Base-by-base conservation (phyloP, 108 stramenopile genomes). In the Licmophora abbreviata region DNA sequence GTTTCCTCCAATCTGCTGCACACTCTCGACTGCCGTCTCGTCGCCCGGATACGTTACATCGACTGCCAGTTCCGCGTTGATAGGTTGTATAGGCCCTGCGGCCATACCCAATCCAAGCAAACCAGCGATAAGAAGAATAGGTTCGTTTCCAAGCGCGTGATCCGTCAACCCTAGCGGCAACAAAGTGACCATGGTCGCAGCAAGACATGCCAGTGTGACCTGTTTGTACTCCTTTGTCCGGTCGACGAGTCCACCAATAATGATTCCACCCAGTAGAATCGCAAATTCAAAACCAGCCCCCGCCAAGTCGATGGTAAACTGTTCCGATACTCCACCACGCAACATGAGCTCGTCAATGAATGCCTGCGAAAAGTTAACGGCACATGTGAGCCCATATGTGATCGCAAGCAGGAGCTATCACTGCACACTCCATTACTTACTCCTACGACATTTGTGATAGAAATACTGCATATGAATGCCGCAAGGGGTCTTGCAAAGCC, bases 281-380 rank as follows among this genome's bases (percentile, higher is more conserved):
- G 87, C 87, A 28, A 78, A 43, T 53, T 93, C 87, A 66, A 93
- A 93, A n/a, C 84, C 91, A 3, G 86, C 91, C 46, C 91, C 91
- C 21, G 91, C 86, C 53, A 85, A 69, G 60, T 83, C 85, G 27
- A 92, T 63, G 7, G 80, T 68, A 30, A 83, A 63, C 54, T 85
- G 84, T 28, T 79, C 70, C 9, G 74, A 83, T 5, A 92, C 64
- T 17, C 91, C 86, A 2, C 91, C 91, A 5, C 79, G 60, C 41
- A 72, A 64, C 86, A 92, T 81, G n/a, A 92, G 79, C 21, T 93
- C 92, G 49, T 83, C 87, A 38, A 89, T 85, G 55, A 93, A 93
- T 14, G 92, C 74, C 67, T 68, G 48, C 27, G 4, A 14, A n/a
- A n/a, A n/a, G n/a, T n/a, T n/a, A n/a, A n/a, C n/a, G n/a, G n/a